Evolutionary conservation across 2,329 filamentous ascomycete species (phyloP), one percentile per base, ranked within the genome.

Genomic region (Ustulina deusta): DNA sequence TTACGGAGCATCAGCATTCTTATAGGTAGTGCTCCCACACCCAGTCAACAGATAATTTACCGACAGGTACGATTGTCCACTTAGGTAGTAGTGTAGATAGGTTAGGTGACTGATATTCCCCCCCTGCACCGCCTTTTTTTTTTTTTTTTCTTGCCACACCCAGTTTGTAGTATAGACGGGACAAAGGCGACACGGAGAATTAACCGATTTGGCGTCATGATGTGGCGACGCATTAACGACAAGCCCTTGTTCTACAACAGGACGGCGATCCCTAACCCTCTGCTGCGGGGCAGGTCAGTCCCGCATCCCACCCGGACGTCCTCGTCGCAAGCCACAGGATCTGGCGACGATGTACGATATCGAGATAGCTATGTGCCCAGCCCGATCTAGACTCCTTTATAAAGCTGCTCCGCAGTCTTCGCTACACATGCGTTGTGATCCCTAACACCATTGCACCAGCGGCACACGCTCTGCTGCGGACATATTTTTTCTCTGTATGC

Each of bases 221-320:
- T 61, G 63, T 56, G 63, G 51, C 56, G 29, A n/a, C 49, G 63
- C 67, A 69, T 63, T 54, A 29, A 55, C 49, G 51, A 66, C 60
- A 63, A 63, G n/a, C 60, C 64, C 67, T 59, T 60, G 67, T 61
- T 61, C 44, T 54, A 57, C 49, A 60, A 46, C 57, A 51, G 48
- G 58, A 67, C 56, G 55, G 55, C 60, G 56, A 61, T 63, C 66
- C 62, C 62, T 64, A 57, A 57, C 61, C 61, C 57, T 65, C 44
- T 56, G 38, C 66, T 68, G 67, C 67, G 62, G 68, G 65, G 62
- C 57, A 69, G 68, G 48, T 27, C 63, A 66, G 48, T 69, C 64
- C 57, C 63, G 63, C 36, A 56, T 29, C 42, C 54, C 25, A 36
- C 54, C 36, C 36, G 42, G 56, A 63, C 48, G 49, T 61, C 44